Evolutionary conservation across 2,329 filamentous ascomycete genomes (phyloP).

Genomic region (Diaporthe citriasiana): DNA sequence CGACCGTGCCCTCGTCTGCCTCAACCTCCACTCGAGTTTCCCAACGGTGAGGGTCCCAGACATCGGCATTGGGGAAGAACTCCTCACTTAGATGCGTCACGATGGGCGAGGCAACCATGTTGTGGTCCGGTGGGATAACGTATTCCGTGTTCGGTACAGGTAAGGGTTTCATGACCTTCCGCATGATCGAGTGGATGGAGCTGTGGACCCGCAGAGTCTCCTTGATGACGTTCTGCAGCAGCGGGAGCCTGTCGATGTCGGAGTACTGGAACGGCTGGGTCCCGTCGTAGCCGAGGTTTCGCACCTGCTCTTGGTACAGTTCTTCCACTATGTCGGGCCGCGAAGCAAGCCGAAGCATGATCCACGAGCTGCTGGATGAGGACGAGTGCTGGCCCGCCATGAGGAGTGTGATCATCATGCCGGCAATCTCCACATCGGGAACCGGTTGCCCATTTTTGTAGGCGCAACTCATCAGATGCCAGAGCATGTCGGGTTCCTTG

Average conservation of each 20-base stretch:
- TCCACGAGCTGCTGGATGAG: constrained; percentile 87
- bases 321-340: constrained; percentile 84
- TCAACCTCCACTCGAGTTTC: constrained; percentile 20
- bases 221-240: constrained; percentile 76
- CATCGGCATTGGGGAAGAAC: constrained; percentile 64
- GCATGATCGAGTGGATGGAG: constrained; percentile 81
- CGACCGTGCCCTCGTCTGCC: constrained; percentile 22
- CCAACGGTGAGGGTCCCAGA: constrained; percentile 41
- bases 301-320: constrained; percentile 78
- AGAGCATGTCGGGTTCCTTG: constrained; percentile 81
- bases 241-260: constrained; percentile 70
- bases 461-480: constrained; percentile 86
- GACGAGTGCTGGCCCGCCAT: constrained; percentile 95
- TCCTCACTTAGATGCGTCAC: constrained; percentile 64
- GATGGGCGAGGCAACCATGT: constrained; percentile 59
- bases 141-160: constrained; percentile 69
- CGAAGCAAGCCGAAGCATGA: constrained; percentile 83
- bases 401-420: constrained; percentile 94
- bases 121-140: constrained; percentile 66
- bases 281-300: constrained; percentile 56
- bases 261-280: constrained; percentile 69
- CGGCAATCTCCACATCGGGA: constrained; percentile 87
- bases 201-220: constrained; percentile 80
- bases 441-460: constrained; percentile 87
- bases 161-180: constrained; percentile 78